Evolutionary conservation across 2,329 filamentous ascomycete species (phyloP).

Genomic region (Aspergillus sp.): DNA sequence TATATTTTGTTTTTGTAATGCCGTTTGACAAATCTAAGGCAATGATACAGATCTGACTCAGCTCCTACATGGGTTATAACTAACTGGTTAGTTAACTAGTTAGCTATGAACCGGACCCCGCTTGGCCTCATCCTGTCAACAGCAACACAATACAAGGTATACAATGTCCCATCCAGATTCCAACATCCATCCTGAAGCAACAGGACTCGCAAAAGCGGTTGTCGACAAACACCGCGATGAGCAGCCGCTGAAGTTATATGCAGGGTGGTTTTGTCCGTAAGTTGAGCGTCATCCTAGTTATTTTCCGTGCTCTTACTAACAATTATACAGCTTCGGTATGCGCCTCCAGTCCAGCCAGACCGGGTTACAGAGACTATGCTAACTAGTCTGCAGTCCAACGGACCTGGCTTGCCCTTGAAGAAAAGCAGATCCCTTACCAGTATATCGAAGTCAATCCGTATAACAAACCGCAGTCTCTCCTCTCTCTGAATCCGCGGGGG

Average conservation of each 20-base stretch:
- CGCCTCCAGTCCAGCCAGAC: background rate
- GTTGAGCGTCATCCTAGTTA: conserved; percentile 8
- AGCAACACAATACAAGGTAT: too few species aligned
- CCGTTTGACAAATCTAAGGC: too few species aligned
- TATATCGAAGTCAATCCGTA: conserved; percentile 74
- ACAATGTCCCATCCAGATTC: conserved; percentile 29
- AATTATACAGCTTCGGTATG: conserved; percentile 25
- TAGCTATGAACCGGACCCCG: too few species aligned
- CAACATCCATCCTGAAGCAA: conserved; percentile 38
- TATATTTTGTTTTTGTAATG: too few species aligned
- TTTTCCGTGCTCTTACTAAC: conserved; percentile 1
- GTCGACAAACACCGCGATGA: conserved; percentile 27
- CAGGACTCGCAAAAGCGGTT: conserved; percentile 34
- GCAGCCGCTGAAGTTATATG: conserved; percentile 53
- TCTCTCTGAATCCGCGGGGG: conserved; percentile 65
- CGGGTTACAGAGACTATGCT: conserved; percentile 4
- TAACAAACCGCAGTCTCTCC: conserved; percentile 59
- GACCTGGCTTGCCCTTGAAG: conserved; percentile 62
- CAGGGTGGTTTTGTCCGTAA: conserved; percentile 63
- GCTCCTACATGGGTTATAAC: too few species aligned
- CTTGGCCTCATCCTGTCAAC: too few species aligned
- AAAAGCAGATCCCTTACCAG: conserved; percentile 66
- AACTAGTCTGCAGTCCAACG: conserved; percentile 47
- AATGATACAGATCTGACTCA: too few species aligned
- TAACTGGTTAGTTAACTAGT: too few species aligned